Conservation (phyloP, 1,284 basidiomycete genomes). For the Mrakiaceae sp. region DNA sequence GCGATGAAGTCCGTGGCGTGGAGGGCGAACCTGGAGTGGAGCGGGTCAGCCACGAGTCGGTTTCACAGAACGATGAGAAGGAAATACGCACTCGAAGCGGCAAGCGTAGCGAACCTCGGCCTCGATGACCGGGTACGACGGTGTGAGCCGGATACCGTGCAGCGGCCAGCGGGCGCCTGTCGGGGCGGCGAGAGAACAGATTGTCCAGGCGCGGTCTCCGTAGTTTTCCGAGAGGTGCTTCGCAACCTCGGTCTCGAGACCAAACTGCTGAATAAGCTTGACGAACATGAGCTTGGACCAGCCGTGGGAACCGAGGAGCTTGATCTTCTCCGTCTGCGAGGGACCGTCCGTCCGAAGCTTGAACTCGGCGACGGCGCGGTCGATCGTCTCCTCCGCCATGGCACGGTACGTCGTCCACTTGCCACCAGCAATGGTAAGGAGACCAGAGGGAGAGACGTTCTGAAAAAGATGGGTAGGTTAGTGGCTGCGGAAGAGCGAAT, state of each 20-base stretch:
- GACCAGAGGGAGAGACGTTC: conserved; percentile 63
- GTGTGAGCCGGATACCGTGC: conserved; percentile 64
- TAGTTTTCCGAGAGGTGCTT: conserved; percentile 88
- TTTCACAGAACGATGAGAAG: background rate
- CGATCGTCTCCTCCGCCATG: conserved; percentile 94
- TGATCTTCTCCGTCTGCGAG: conserved; percentile 70
- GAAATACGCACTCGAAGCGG: conserved; percentile 49
- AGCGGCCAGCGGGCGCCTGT: conserved; percentile 75
- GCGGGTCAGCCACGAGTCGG: background rate
- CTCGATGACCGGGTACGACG: conserved; percentile 80
- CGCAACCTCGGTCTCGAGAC: conserved; percentile 83
- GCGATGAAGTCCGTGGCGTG: conserved; percentile 87
- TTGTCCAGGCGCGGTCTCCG: conserved; percentile 92
- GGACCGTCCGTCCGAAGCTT: conserved; percentile 46
- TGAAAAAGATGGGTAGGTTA: conserved; percentile 43
- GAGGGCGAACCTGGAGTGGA: conserved; percentile 50
- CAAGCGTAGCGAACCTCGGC: conserved; percentile 87
- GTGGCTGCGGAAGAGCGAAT: conserved; percentile 86
- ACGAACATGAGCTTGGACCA: conserved; percentile 98
- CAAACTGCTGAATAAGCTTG: conserved; percentile 85
- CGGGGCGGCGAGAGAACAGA: conserved; percentile 66
- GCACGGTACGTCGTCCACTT: conserved; percentile 98
- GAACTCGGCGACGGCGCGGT: conserved; percentile 74
- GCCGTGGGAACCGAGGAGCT: conserved; percentile 83
- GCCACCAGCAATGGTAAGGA: conserved; percentile 91